phyloP scores from a whole-genome alignment of 345 rosid genomes.

The Brassica nigra region DNA sequence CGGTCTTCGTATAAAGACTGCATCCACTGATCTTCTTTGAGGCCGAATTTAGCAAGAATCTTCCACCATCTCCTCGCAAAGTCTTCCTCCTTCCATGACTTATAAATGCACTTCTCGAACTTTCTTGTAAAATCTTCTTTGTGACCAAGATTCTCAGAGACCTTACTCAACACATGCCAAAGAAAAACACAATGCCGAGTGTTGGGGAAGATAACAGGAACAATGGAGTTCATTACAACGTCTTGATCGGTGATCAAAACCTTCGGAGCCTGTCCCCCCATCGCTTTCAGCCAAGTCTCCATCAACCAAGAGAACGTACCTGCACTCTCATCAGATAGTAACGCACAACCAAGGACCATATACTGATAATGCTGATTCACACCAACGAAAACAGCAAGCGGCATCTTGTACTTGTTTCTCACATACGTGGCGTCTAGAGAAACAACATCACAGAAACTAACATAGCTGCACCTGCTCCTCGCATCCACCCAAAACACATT shows the following conservation, averaged over 20 bases:
- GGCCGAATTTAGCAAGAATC: constrained; percentile 57
- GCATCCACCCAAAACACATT: constrained; percentile 69
- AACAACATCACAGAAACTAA: constrained; percentile 61
- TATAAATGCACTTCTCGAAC: constrained; percentile 68
- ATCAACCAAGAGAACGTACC: constrained; percentile 63
- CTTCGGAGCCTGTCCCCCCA: constrained; percentile 67
- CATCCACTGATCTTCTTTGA: constrained; percentile 58
- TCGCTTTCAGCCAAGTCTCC: constrained; percentile 67
- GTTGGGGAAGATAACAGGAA: constrained; percentile 52
- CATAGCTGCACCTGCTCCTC: constrained; percentile 63
- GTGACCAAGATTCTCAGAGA: constrained; percentile 56
- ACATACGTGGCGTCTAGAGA: constrained; percentile 59
- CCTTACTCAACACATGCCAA: constrained; percentile 60
- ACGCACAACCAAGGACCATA: constrained; percentile 66
- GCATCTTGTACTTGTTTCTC: constrained; percentile 68
- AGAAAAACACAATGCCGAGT: constrained; percentile 57
- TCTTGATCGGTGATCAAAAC: constrained; percentile 62
- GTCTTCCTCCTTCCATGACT: constrained; percentile 64
- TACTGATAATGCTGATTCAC: constrained; percentile 71
- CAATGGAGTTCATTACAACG: constrained; percentile 43
- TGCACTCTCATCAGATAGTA: constrained; percentile 58
- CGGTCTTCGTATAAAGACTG: constrained; percentile 58
- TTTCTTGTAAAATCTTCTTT: constrained; percentile 50
- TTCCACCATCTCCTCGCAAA: constrained; percentile 65
- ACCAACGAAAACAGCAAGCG: constrained; percentile 61